phyloP scores from a whole-genome alignment of 2,329 filamentous ascomycete genomes.

The Chaetomium strumarium region DNA sequence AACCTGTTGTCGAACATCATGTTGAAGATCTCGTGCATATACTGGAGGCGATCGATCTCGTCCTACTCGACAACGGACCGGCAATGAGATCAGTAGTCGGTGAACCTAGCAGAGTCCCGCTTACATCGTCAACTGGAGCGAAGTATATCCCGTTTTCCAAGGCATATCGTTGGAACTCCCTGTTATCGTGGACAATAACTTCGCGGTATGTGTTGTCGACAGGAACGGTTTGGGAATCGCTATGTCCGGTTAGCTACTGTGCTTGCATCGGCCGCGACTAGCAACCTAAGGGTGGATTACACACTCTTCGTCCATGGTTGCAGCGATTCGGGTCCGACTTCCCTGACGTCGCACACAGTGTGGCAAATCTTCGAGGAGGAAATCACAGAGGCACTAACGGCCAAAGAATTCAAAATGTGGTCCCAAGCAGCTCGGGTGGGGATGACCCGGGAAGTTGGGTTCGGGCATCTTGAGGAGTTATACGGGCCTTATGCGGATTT shows the following conservation, averaged over 20 bases:
- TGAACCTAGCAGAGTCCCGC: slow-evolving; percentile 15
- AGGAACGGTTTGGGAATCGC: slow-evolving; percentile 42
- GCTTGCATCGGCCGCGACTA: background rate
- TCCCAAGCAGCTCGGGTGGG: slow-evolving; percentile 2
- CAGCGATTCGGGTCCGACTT: background rate
- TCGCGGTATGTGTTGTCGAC: slow-evolving; percentile 55
- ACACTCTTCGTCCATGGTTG: slow-evolving; percentile 26
- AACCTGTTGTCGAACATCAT: slow-evolving; percentile 60
- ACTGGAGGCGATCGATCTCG: slow-evolving; percentile 59
- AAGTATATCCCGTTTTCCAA: slow-evolving; percentile 61
- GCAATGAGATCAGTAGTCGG: slow-evolving; percentile 6
- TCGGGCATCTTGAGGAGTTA: slow-evolving; percentile 22
- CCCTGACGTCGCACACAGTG: background rate
- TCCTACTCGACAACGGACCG: slow-evolving; percentile 41
- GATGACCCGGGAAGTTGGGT: slow-evolving; percentile 8
- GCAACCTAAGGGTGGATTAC: slow-evolving; percentile 9
- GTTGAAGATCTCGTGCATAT: slow-evolving; percentile 57
- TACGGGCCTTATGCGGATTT: slow-evolving; percentile 20
- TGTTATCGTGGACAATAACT: slow-evolving; percentile 54
- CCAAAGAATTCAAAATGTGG: slow-evolving; percentile 5
- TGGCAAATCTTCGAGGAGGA: slow-evolving; percentile 6
- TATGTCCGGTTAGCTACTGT: slow-evolving; percentile 27
- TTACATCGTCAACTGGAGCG: slow-evolving; percentile 65
- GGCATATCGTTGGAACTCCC: slow-evolving; percentile 62
- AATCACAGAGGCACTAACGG: slow-evolving; percentile 1